Evolutionary conservation across 1,284 basidiomycete species (phyloP).

Genomic region (Austroboletus niveus): DNA sequence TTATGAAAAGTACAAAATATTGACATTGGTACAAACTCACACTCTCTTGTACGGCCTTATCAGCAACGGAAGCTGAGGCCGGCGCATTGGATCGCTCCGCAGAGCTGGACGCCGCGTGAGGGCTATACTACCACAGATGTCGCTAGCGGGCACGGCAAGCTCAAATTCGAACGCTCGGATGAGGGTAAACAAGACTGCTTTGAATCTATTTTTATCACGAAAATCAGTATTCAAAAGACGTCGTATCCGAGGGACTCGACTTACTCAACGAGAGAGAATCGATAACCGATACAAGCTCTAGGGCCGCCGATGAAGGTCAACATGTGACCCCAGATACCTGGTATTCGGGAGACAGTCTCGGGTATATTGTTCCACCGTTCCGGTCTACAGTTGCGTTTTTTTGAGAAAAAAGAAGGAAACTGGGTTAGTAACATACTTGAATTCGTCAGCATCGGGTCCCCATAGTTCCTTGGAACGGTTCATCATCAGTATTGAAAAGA

Average conservation of each 20-base stretch:
- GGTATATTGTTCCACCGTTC: conserved; percentile 58
- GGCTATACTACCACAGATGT: neutral
- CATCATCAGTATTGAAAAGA: conserved; percentile 40
- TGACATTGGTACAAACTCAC: neutral
- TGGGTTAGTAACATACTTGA: conserved; percentile 8
- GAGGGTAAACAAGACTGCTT: conserved; percentile 44
- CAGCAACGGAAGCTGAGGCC: neutral
- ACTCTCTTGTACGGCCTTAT: neutral
- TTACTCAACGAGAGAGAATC: conserved; percentile 67
- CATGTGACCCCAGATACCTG: conserved; percentile 58
- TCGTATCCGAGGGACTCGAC: conserved; percentile 8
- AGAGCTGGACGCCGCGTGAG: neutral
- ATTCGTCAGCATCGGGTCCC: conserved; percentile 45
- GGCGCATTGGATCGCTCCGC: neutral
- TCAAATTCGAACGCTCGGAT: neutral
- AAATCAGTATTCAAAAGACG: neutral
- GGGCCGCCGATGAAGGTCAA: conserved; percentile 63
- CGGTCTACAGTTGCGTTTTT: conserved; percentile 35
- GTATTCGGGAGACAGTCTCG: conserved; percentile 43
- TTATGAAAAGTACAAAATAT: too few species aligned
- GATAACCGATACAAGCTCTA: conserved; percentile 65
- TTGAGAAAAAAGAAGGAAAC: neutral
- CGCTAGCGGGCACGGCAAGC: neutral
- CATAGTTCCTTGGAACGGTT: conserved; percentile 42
- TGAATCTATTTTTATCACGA: conserved; percentile 41